phyloP scores from a whole-genome alignment of 805 yeast genomes.

The Candida verbasci region DNA sequence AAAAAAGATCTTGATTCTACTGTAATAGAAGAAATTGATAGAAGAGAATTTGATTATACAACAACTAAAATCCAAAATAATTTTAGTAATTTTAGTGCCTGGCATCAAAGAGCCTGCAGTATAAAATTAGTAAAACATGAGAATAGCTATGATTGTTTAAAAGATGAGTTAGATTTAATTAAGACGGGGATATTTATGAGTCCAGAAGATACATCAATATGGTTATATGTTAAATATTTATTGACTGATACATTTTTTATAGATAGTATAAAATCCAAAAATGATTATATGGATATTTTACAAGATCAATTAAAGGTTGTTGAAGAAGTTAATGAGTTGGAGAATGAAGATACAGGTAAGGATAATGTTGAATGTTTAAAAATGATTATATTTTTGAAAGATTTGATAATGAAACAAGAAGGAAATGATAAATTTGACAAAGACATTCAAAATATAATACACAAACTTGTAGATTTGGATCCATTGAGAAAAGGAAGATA shows the following conservation, averaged over 20 bases:
- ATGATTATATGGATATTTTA: slow-evolving; percentile 36
- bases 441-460: slow-evolving; percentile 33
- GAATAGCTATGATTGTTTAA: slow-evolving; percentile 27
- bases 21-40: slow-evolving; percentile 17
- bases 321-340: slow-evolving; percentile 65
- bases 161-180: slow-evolving; percentile 60
- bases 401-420: slow-evolving; percentile 14
- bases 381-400: slow-evolving; percentile 45
- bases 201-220: slow-evolving; percentile 89
- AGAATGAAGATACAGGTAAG: slow-evolving; percentile 52
- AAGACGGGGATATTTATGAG: slow-evolving; percentile 88
- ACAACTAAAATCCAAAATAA: slow-evolving; percentile 73
- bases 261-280: slow-evolving; percentile 13
- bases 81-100: slow-evolving; percentile 91
- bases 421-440: slow-evolving; percentile 13
- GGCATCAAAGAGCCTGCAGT: slow-evolving; percentile 83
- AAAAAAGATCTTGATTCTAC: slow-evolving; percentile 15
- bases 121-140: slow-evolving; percentile 42
- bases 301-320: slow-evolving; percentile 44
- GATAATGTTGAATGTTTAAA: slow-evolving; percentile 79
- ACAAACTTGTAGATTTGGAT: slow-evolving; percentile 49
- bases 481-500: slow-evolving; percentile 65
- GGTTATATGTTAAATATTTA: slow-evolving; percentile 88
- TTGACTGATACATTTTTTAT: slow-evolving; percentile 40
- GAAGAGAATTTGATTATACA: slow-evolving; percentile 69